Base-by-base conservation (phyloP, 371 early-diverging fungal species). In the Rhizomucor miehei region DNA sequence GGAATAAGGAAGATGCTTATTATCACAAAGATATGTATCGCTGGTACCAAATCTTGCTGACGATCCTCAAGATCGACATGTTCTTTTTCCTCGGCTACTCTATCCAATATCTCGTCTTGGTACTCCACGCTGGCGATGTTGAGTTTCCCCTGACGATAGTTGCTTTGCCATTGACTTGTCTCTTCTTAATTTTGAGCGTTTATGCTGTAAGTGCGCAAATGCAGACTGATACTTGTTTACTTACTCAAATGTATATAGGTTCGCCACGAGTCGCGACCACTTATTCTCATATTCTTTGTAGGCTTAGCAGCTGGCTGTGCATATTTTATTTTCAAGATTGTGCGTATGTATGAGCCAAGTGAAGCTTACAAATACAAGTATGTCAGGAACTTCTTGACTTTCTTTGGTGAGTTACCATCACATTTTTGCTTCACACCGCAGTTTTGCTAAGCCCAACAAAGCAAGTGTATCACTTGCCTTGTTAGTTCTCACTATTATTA, bases 41-140 rank as follows among this genome's bases (percentile, higher is more conserved):
- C 35, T 75, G 80, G 54, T 96, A 93, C 67, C 93, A 92, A 47
- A 84, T 93, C 52, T 88, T 93, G 54, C 56, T 96, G 54, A 84
- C 91, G 44, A 74, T 95, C 35, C 73, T 96, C 48, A 95, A 95
- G 64, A 64, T 94, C 49, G 93, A 93, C 66, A 69, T 93, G 44
- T 95, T 94, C 63, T 90, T 93, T 73, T 87, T 91, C 57, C 69
- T 92, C 16, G 90, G 89, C 0, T 96, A 92, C 58, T 87, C 91
- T 0, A 87, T 92, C 29, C 93, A 94, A 62, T 95, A 91, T 59
- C 82, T 96, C 45, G 80, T 91, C 3, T 64, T 96, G 35, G 86
- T 94, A 3, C 69, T 88, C 14, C 66, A 67, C 14, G 38, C 72
- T 0, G 65, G 61, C 14, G 93, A 92, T 60, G 79, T 84, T 11